Percentiles rank a stretch among this genome's conserved stretches.
phyloP scores from a whole-genome alignment of 768 basidiomycete species.

The Cyclocybe aegerita region DNA sequence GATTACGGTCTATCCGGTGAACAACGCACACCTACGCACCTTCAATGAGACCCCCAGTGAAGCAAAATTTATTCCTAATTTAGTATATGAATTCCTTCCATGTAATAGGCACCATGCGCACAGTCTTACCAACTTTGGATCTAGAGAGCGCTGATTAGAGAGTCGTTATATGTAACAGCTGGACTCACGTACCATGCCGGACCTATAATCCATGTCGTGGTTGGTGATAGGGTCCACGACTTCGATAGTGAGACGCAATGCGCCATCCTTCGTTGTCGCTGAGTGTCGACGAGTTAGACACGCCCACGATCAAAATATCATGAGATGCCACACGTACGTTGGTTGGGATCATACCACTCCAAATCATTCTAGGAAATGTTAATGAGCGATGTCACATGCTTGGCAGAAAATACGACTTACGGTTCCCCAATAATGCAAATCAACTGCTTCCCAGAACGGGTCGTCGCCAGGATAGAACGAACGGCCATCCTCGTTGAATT shows the following conservation, averaged over 20 bases:
- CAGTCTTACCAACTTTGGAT: too few species aligned
- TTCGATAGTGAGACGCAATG: slow-evolving; percentile 65
- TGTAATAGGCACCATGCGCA: too few species aligned
- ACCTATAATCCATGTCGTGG: slow-evolving; percentile 66
- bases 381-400: neutral
- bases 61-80: slow-evolving; percentile 54
- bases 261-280: slow-evolving; percentile 63
- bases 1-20: neutral
- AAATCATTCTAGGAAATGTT: slow-evolving; percentile 40
- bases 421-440: slow-evolving; percentile 59
- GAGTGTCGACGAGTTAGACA: slow-evolving; percentile 20
- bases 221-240: slow-evolving; percentile 35
- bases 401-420: slow-evolving; percentile 23
- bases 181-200: slow-evolving; percentile 36
- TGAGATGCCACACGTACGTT: slow-evolving; percentile 15
- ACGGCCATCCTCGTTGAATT: slow-evolving; percentile 67
- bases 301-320: too few species aligned
- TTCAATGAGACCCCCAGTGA: slow-evolving; percentile 69
- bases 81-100: too few species aligned
- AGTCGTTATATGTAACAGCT: neutral
- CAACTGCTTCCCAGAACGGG: slow-evolving; percentile 50
- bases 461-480: slow-evolving; percentile 61
- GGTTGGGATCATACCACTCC: slow-evolving; percentile 67
- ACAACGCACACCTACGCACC: slow-evolving; percentile 8
- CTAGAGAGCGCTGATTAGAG: too few species aligned